A percentile compares a stretch with the other conserved stretches of the same genome.
Conservation (phyloP, 345 rosid species). For the Noccaea caerulescens region DNA sequence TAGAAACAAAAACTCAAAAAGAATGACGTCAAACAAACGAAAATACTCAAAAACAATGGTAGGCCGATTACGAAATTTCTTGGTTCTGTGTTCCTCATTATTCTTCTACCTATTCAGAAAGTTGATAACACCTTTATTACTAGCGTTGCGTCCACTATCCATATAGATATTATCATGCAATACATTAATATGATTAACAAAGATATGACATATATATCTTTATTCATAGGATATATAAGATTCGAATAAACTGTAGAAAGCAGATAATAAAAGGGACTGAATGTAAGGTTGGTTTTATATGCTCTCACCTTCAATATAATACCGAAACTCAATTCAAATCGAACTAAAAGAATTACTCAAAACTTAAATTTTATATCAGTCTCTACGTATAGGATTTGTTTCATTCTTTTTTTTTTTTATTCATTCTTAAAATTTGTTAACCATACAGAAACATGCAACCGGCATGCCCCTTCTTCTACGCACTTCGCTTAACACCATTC, state of each 20-base stretch:
- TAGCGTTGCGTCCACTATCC: not conserved
- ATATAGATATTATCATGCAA: not conserved
- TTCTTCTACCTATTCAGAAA: not conserved
- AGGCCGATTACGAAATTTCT: conserved; percentile 19
- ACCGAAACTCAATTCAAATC: too few relatives aligned
- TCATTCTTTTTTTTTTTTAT: not conserved
- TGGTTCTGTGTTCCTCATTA: not conserved
- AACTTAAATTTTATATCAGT: not conserved
- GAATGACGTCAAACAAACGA: not conserved
- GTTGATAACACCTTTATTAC: not conserved
- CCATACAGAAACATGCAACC: conserved; percentile 22
- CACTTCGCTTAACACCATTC: conserved; percentile 9
- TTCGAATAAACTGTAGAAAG: too few relatives aligned
- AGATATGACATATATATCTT: too few relatives aligned
- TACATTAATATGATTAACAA: not conserved
- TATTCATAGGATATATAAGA: too few relatives aligned
- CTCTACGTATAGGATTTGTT: not conserved
- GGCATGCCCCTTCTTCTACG: conserved; percentile 9
- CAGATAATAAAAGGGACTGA: too few relatives aligned
- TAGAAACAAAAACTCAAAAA: not conserved
- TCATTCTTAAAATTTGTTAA: not conserved
- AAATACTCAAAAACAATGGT: conserved; percentile 3
- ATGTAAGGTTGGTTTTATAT: too few relatives aligned
- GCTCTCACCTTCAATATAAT: too few relatives aligned
- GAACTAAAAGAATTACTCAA: not conserved